These are phyloP conservation scores for Fusarium agapanthi DNA, from an alignment of 2,329 filamentous ascomycete species.

Conservation along the genomic window DNA sequence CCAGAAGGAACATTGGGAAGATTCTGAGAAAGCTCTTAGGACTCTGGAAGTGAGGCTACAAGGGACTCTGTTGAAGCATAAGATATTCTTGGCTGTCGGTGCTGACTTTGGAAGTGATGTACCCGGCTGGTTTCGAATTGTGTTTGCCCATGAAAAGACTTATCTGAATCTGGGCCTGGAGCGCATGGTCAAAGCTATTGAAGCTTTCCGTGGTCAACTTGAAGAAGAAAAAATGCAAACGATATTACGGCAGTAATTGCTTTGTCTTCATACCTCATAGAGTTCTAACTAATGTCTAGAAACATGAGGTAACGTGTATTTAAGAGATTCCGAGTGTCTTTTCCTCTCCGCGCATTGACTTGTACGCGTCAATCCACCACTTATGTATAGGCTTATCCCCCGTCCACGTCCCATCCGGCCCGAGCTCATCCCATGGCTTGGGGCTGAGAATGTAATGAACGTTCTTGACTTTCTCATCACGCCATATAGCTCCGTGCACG, in stretches of 20 bases:
- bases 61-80: background rate
- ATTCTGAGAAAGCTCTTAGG: rapidly evolving
- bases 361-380: constrained; percentile 20
- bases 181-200: background rate
- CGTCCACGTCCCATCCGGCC: background rate
- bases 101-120: background rate
- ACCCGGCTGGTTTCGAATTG: background rate
- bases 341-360: background rate
- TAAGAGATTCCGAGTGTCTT: background rate
- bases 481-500: constrained; percentile 1
- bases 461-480: constrained; percentile 16
- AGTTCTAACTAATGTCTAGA: too few relatives aligned
- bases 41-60: background rate
- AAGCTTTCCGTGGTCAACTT: background rate
- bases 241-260: background rate
- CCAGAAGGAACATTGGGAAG: rapidly evolving
- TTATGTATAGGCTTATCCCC: background rate
- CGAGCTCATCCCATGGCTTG: constrained; percentile 12
- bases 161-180: background rate
- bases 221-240: rapidly evolving
- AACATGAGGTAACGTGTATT: too few relatives aligned
- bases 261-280: background rate
- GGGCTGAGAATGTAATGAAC: constrained; percentile 21
- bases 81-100: background rate
- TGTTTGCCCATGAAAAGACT: background rate